These are phyloP conservation scores for Plasmopara halstedii DNA, from an alignment of 352 stramenopile species.

Conservation along the genomic window DNA sequence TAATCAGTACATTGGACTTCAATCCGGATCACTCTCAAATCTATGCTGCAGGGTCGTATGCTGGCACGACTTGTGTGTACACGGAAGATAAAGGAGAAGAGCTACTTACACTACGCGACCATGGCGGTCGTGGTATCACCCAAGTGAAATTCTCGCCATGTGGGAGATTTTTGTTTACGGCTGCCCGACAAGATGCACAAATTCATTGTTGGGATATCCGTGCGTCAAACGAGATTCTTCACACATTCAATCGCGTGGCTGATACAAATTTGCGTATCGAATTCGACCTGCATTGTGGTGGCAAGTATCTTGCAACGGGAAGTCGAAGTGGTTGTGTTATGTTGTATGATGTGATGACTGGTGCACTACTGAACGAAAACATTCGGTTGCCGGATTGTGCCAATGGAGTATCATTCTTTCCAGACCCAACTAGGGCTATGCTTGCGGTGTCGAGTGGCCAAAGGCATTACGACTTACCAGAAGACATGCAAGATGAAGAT, in stretches of 20 bases:
- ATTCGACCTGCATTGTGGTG: slow-evolving; percentile 67
- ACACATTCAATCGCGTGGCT: slow-evolving; percentile 46
- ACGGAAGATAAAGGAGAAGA: slow-evolving; percentile 67
- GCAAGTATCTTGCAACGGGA: slow-evolving; percentile 54
- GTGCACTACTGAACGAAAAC: slow-evolving; percentile 37
- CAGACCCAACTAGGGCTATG: slow-evolving; percentile 29
- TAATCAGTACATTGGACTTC: slow-evolving; percentile 74
- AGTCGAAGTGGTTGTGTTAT: slow-evolving; percentile 41
- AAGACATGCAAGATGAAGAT: slow-evolving; percentile 47
- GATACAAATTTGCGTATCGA: slow-evolving; percentile 72
- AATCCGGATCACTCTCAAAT: slow-evolving; percentile 81
- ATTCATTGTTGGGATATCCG: slow-evolving; percentile 88
- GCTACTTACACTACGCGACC: slow-evolving; percentile 48
- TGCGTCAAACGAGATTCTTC: slow-evolving; percentile 50
- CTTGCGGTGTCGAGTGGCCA: slow-evolving; percentile 59
- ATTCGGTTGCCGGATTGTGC: slow-evolving; percentile 44
- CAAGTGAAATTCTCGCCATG: slow-evolving; percentile 74
- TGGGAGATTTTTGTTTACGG: slow-evolving; percentile 67
- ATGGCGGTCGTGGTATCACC: slow-evolving; percentile 72
- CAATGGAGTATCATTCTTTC: slow-evolving; percentile 77
- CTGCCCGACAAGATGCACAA: slow-evolving; percentile 48
- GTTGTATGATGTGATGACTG: slow-evolving; percentile 52
- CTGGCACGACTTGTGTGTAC: slow-evolving; percentile 77
- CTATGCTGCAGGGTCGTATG: slow-evolving; percentile 82
- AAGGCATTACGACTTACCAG: slow-evolving; percentile 51